Evolutionary conservation across 169 alveolate species (phyloP).

Genomic region (Eimeria tenella): DNA sequence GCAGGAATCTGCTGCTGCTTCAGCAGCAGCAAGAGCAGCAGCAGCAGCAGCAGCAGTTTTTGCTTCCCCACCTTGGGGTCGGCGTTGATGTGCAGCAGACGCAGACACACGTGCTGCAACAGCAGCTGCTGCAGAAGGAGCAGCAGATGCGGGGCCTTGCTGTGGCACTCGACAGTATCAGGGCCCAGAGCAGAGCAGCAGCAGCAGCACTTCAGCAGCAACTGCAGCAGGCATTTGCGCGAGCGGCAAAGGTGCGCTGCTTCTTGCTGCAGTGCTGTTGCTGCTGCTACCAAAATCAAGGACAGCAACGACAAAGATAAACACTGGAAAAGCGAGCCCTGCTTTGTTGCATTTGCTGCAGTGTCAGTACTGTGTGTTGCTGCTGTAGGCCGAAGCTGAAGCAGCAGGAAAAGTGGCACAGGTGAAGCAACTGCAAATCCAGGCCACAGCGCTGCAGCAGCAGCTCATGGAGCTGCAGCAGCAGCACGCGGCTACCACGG

Average conservation of each 20-base stretch:
- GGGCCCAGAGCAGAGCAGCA: constrained; percentile 59
- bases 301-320: background rate
- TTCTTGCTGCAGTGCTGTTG: constrained; percentile 6
- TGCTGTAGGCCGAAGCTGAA: constrained; percentile 60
- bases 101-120: constrained; percentile 35
- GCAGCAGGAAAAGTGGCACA: background rate
- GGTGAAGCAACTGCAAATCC: constrained; percentile 48
- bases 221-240: constrained; percentile 40
- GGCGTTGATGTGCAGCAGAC: constrained; percentile 54
- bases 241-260: constrained; percentile 21
- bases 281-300: background rate
- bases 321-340: background rate
- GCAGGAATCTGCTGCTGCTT: constrained; percentile 31
- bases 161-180: constrained; percentile 42
- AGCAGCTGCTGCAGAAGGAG: constrained; percentile 64
- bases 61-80: constrained; percentile 29
- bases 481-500: constrained; percentile 7
- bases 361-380: background rate
- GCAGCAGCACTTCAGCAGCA: constrained; percentile 68
- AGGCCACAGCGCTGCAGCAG: constrained; percentile 5
- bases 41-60: constrained; percentile 63
- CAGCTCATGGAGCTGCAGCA: constrained; percentile 40
- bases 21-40: constrained; percentile 58
- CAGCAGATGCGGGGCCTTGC: constrained; percentile 55
- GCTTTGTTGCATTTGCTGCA: background rate